These are phyloP conservation scores for Abrus pulchellus DNA, from an alignment of 306 rosid species.

Conservation along the genomic window DNA sequence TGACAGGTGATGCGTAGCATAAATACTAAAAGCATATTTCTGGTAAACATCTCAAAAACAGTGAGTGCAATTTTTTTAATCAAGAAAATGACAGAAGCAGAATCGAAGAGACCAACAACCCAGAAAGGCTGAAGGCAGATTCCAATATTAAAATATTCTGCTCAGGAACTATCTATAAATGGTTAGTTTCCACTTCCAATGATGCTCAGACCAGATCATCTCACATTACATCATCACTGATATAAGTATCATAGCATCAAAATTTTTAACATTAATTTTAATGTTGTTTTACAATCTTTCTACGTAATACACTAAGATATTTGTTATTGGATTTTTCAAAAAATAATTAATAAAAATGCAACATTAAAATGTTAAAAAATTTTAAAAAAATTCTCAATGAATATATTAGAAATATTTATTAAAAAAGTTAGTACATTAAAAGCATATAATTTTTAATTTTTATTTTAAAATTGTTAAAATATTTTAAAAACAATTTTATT, in stretches of 20 bases:
- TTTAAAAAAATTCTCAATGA: not conserved
- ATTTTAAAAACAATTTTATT: too few species aligned
- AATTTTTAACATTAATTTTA: not conserved
- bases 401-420: not conserved
- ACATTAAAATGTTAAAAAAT: not conserved
- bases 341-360: not conserved
- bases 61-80: not conserved
- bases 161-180: constrained; percentile 9
- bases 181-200: constrained; percentile 16
- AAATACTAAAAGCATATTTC: not conserved
- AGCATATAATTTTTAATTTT: not conserved
- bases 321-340: not conserved
- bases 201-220: constrained; percentile 1
- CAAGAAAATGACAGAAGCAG: not conserved
- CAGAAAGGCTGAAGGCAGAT: not conserved
- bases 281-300: not conserved
- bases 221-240: constrained; percentile 16
- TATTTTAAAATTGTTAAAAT: too few species aligned
- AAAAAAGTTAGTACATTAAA: too few species aligned
- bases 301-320: not conserved
- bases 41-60: not conserved
- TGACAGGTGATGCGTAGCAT: not conserved
- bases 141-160: constrained; percentile 12
- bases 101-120: constrained; percentile 15
- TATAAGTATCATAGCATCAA: not conserved